Base-by-base conservation (phyloP, 345 rosid species). In the Triadica sebifera region DNA sequence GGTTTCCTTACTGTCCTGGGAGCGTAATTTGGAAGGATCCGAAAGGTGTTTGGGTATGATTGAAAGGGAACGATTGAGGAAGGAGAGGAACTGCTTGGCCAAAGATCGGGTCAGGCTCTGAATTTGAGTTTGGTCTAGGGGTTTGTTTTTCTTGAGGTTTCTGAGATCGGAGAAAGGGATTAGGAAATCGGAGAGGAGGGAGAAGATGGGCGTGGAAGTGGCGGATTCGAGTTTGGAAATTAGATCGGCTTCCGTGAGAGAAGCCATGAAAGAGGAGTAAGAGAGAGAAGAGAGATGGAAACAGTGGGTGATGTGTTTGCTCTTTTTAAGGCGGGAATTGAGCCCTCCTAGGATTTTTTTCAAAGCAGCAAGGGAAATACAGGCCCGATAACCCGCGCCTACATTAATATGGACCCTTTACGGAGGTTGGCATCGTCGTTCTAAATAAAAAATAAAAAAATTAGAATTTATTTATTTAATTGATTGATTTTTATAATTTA, bases 41-140 rank as follows among this genome's bases (percentile, higher is more conserved):
- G 89, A 85, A 76, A 91, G 88, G 73, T 93, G 93, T 76, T 85
- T 93, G n/a, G 91, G 97, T 52, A 93, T 71, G 72, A 93, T 72
- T 0, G 90, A 79, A 65, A 93, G 85, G 25, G 86, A 87, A 68
- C 88, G 90, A 75, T 90, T 93, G 82, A 93, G 85, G 76, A 95
- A 93, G 15, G 89, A 74, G 10, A 93, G 90, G 66, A 86, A 88
- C 67, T 83, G 88, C 76, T 95, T 93, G 29, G 94, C 92, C 50
- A 95, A 88, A 4, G 92, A 76, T 22, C 98, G 89, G 55, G 84
- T 75, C 0, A 63, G 59, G 50, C 88, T 15, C 67, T 74, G 86
- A 64, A 70, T 78, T 34, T 75, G 82, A 5, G 84, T 60, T 53
- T 71, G 81, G 34, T 74, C 8, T 39, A 72, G 75, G 17, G 62